Evolutionary conservation across 2,329 filamentous ascomycete genomes (phyloP), one percentile per base, ranked within the genome.

Genomic region (Colletotrichum trifolii): DNA sequence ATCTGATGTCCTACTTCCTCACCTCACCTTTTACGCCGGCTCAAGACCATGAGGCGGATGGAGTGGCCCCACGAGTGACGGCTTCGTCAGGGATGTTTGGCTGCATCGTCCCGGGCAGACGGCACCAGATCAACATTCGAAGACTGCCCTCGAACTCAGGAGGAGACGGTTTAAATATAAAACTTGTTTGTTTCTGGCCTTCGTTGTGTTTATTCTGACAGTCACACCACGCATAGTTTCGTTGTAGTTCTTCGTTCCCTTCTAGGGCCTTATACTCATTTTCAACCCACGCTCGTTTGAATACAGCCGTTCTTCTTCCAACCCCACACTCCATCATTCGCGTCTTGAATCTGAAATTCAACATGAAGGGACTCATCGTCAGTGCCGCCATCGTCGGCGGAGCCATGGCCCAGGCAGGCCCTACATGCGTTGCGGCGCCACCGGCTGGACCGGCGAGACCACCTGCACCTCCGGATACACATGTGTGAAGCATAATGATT

Each of bases 311-410:
- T 64, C 60, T n/a, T n/a, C 38, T 64, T 64, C 45, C 38, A 48
- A 15, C 25, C 25, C 10, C 43, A 40, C 46, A 7, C 40, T 38
- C 48, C 12, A 13, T 35, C 36, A 15, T 3, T 45, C 38, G 15
- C 7, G 15, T 10, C 52, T 17, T 17, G 54, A 59, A 64, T 64
- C 60, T 15, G 60, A 48, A 38, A 64, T 64, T 64, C 60, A 59
- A 2, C 17, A 17, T 17, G 17, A 17, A 17, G 17, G 17, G 0
- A 17, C 17, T 17, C 17, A 17, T 17, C 17, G 17, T 17, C 17
- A 17, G 17, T 17, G 17, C 17, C 17, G 17, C 17, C 17, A 17
- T 17, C 17, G 17, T 17, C 17, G 17, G 17, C 17, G 17, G 17
- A 17, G 17, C 17, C 17, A 17, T 17, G 17, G 17, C 17, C 17